Percentiles rank a stretch among this genome's conserved stretches.
phyloP scores from a whole-genome alignment of 176 grass and related monocot genomes.

The Hordeum marinum region DNA sequence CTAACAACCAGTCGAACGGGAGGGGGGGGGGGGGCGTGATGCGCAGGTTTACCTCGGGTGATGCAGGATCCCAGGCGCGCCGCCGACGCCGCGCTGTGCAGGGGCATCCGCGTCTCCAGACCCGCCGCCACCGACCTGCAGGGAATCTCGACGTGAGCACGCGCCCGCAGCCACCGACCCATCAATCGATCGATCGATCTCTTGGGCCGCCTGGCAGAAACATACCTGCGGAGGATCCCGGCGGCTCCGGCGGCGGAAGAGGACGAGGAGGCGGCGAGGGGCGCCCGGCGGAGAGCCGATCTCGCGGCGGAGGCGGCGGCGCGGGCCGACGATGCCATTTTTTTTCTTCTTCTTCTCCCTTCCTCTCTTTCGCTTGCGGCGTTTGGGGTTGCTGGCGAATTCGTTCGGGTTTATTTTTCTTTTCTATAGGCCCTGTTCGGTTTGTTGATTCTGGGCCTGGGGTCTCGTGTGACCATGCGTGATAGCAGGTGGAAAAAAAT shows the following conservation, averaged over 20 bases:
- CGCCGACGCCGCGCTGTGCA: slow-evolving; percentile 47
- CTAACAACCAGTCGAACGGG: neutral
- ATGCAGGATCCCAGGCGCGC: slow-evolving; percentile 50
- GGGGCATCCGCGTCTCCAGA: slow-evolving; percentile 32
- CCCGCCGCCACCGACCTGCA: slow-evolving; percentile 30
- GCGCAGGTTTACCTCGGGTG: slow-evolving; percentile 21
- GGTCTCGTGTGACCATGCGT: neutral
- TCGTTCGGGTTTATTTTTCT: too few relatives aligned
- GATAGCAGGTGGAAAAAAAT: too few relatives aligned
- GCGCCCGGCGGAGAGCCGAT: neutral
- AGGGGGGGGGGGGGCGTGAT: neutral
- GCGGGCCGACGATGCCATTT: slow-evolving; percentile 25
- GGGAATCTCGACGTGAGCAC: neutral
- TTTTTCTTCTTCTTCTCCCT: neutral
- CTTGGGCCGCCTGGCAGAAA: neutral
- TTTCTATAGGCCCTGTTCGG: too few relatives aligned
- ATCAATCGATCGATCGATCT: neutral
- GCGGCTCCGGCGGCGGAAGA: neutral
- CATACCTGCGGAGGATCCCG: slow-evolving; percentile 37
- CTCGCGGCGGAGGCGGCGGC: slow-evolving; percentile 20
- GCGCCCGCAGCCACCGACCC: neutral
- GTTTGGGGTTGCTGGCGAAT: too few relatives aligned
- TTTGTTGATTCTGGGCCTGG: too few relatives aligned
- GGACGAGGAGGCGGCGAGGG: neutral
- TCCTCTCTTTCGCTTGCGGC: neutral